Percentiles rank a stretch among this genome's conserved stretches.
Conservation (phyloP, 805 yeast genomes). For the Pichia deserticola region DNA sequence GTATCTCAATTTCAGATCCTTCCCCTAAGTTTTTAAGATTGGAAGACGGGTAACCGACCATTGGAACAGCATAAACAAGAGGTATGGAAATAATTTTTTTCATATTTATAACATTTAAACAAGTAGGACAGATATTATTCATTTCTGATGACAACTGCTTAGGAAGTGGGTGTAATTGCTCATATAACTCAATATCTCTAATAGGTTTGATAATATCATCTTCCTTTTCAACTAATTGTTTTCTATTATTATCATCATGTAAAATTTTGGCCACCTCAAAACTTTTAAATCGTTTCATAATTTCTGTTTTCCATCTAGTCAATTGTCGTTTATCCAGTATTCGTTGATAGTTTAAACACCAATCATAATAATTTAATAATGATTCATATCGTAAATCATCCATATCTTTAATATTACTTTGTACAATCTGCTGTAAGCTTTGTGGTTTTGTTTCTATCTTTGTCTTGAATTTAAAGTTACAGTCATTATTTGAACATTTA, state of each 20-base stretch:
- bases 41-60: slow-evolving; percentile 1
- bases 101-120: neutral
- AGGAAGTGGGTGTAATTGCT: slow-evolving; percentile 9
- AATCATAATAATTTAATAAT: slow-evolving; percentile 13
- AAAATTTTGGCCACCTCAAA: slow-evolving; percentile 18
- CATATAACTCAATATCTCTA: neutral
- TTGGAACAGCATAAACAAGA: neutral
- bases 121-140: slow-evolving; percentile 6
- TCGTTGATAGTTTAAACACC: slow-evolving; percentile 13
- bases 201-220: neutral
- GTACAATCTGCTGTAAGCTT: slow-evolving; percentile 28
- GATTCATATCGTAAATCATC: slow-evolving; percentile 10
- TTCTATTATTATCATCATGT: slow-evolving; percentile 7
- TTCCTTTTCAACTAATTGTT: neutral
- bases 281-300: slow-evolving; percentile 13
- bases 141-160: slow-evolving; percentile 20
- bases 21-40: neutral
- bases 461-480: slow-evolving; percentile 31
- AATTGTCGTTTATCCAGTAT: slow-evolving; percentile 8
- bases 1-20: neutral
- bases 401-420: slow-evolving; percentile 8
- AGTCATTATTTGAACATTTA: slow-evolving; percentile 31
- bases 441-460: slow-evolving; percentile 34
- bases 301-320: slow-evolving; percentile 8
- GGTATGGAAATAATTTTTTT: neutral